phyloP scores from a whole-genome alignment of 2,329 filamentous ascomycete species.

The Botrytis aclada region DNA sequence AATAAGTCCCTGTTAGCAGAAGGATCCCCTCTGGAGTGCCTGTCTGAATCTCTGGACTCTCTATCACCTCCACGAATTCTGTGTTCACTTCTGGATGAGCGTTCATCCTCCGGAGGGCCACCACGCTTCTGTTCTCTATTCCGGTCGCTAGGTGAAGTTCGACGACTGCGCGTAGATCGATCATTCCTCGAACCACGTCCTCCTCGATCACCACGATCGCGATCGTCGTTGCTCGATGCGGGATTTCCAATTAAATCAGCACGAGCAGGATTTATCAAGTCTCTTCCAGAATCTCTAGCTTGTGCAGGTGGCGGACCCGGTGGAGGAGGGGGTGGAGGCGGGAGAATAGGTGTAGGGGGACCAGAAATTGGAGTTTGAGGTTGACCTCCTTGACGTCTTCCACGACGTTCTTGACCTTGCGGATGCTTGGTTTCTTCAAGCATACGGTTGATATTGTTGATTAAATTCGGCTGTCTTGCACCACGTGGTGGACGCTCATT shows the following conservation, averaged over 20 bases:
- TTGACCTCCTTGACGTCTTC: constrained; percentile 43
- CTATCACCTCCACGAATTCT: constrained; percentile 31
- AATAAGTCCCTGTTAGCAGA: constrained; percentile 24
- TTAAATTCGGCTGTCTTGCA: constrained; percentile 54
- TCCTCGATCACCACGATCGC: constrained; percentile 29
- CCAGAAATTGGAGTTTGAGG: constrained; percentile 52
- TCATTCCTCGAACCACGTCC: constrained; percentile 35
- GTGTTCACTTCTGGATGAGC: constrained; percentile 30
- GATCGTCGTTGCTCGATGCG: constrained; percentile 20
- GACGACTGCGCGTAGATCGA: constrained; percentile 35
- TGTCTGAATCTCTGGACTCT: constrained; percentile 23
- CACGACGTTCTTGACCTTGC: constrained; percentile 39
- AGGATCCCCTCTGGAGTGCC: constrained; percentile 10
- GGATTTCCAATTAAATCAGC: constrained; percentile 34
- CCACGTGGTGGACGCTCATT: constrained; percentile 36
- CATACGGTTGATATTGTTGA: constrained; percentile 48
- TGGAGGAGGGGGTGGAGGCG: constrained; percentile 48
- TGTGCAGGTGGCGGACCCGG: constrained; percentile 24
- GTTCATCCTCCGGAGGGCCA: constrained; percentile 31
- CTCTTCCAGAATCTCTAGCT: constrained; percentile 27
- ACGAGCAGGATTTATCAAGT: constrained; percentile 32
- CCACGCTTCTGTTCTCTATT: constrained; percentile 34
- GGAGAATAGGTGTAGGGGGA: constrained; percentile 51
- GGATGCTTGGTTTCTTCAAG: constrained; percentile 44
- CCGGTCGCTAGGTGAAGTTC: constrained; percentile 34